phyloP scores from a whole-genome alignment of 2,329 filamentous ascomycete genomes.

The Blastomyces percursus region DNA sequence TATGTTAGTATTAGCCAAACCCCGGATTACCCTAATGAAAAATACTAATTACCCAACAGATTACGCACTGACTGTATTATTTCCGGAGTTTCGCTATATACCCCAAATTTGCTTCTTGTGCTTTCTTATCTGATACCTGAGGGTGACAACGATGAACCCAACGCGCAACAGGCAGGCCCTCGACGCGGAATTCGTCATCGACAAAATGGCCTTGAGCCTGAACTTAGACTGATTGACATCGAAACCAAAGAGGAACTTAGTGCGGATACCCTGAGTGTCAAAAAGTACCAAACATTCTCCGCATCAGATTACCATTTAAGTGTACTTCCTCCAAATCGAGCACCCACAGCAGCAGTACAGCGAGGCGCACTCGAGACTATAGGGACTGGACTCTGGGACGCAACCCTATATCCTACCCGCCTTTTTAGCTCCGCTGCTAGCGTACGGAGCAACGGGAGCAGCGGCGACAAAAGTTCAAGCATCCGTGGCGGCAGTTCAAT shows the following conservation, averaged over 20 bases:
- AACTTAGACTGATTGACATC: constrained; percentile 83
- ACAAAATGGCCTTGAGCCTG: constrained; percentile 71
- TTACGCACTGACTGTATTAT: constrained; percentile 96
- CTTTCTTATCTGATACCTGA: constrained; percentile 79
- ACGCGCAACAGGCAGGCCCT: constrained; percentile 31
- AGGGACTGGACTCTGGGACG: constrained; percentile 72
- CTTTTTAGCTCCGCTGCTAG: constrained; percentile 83
- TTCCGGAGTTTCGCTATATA: constrained; percentile 94
- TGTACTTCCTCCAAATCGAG: constrained; percentile 65
- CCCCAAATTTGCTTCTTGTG: constrained; percentile 76
- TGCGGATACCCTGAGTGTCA: constrained; percentile 75
- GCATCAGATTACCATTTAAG: constrained; percentile 87
- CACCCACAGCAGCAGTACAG: constrained; percentile 52
- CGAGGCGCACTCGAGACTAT: constrained; percentile 67
- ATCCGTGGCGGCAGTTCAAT: constrained; percentile 41
- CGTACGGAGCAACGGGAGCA: constrained; percentile 47
- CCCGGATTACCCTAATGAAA: constrained; percentile 18
- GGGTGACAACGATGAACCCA: constrained; percentile 44
- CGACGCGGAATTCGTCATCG: constrained; percentile 57
- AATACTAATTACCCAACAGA: constrained; percentile 37
- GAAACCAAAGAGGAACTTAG: constrained; percentile 72
- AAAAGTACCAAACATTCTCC: constrained; percentile 73
- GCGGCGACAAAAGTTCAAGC: constrained; percentile 48
- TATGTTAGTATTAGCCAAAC: constrained; percentile 52
- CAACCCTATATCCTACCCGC: constrained; percentile 72